Conservation (phyloP, 2,329 filamentous ascomycete genomes). For the Penicillium sp. region DNA sequence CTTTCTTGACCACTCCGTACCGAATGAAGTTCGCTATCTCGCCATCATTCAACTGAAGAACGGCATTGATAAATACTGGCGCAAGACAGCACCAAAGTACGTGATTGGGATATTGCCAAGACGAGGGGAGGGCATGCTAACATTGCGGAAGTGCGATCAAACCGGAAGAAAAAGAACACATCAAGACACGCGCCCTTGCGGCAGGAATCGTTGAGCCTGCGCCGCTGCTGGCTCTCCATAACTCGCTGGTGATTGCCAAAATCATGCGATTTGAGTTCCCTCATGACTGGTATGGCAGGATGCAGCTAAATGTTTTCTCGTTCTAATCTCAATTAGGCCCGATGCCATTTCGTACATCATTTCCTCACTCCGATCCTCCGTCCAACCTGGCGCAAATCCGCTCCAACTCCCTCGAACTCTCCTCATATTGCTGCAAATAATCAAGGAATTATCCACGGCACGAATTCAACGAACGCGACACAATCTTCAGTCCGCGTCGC, state of each 20-base stretch:
- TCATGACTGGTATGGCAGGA: conserved; percentile 57
- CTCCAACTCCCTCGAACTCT: conserved; percentile 63
- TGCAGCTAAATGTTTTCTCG: neutral
- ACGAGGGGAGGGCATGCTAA: conserved; percentile 12
- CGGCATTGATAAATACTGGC: conserved; percentile 90
- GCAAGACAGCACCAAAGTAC: conserved; percentile 63
- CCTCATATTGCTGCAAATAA: conserved; percentile 69
- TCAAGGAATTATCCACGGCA: conserved; percentile 82
- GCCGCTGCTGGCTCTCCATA: conserved; percentile 69
- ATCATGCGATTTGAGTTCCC: conserved; percentile 85
- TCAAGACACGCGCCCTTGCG: conserved; percentile 66
- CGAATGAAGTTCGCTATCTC: conserved; percentile 71
- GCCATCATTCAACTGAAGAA: conserved; percentile 93
- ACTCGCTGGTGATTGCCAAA: conserved; percentile 78
- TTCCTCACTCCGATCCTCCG: conserved; percentile 53
- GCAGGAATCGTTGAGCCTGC: conserved; percentile 70
- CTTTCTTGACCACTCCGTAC: conserved; percentile 70
- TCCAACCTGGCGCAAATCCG: conserved; percentile 48
- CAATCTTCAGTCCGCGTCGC: conserved; percentile 66
- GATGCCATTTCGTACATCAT: conserved; percentile 49
- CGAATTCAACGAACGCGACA: conserved; percentile 65
- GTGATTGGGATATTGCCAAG: conserved; percentile 8
- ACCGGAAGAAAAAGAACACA: conserved; percentile 64
- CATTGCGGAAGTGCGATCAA: conserved; percentile 44
- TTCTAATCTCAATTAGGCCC: conserved; percentile 30